Evolutionary conservation across 257 asterid genomes (phyloP).

Genomic region (Ballota nigra): DNA sequence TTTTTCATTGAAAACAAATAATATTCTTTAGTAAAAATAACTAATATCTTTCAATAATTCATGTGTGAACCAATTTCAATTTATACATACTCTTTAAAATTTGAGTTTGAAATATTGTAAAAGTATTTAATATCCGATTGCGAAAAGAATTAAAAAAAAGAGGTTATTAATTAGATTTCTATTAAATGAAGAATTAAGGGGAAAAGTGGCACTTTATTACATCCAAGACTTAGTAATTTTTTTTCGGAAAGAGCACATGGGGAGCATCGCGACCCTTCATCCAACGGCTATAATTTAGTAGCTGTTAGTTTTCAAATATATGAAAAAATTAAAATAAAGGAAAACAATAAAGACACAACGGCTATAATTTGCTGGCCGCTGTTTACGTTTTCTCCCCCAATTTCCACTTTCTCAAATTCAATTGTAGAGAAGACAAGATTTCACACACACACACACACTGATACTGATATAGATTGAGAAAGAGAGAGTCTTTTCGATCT

Average conservation of each 20-base stretch:
- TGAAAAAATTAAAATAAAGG: neutral
- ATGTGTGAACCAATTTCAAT: too few relatives aligned
- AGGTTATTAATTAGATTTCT: neutral
- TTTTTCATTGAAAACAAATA: too few relatives aligned
- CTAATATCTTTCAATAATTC: too few relatives aligned
- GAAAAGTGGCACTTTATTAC: neutral
- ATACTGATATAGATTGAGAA: conserved; percentile 22
- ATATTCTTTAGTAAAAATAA: too few relatives aligned
- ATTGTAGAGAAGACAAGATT: neutral
- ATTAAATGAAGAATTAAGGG: conserved; percentile 15
- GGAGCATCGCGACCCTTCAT: conserved; percentile 41
- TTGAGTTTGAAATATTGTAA: neutral
- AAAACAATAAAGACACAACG: conserved; percentile 15
- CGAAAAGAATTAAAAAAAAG: neutral
- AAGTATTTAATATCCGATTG: neutral
- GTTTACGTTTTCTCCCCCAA: conserved; percentile 34
- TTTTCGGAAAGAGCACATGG: conserved; percentile 23
- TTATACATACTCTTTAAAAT: too few relatives aligned
- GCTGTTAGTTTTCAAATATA: conserved; percentile 71
- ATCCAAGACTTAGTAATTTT: too few relatives aligned
- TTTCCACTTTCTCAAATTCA: conserved; percentile 13
- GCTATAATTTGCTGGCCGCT: conserved; percentile 38
- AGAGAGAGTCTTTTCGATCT: conserved; percentile 15
- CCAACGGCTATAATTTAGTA: conserved; percentile 50
- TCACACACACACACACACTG: conserved; percentile 7